Evolutionary conservation across 192 early-diverging fungal genomes (phyloP), one percentile per base, ranked within the genome.

Genomic region (Entomortierella lignicola): DNA sequence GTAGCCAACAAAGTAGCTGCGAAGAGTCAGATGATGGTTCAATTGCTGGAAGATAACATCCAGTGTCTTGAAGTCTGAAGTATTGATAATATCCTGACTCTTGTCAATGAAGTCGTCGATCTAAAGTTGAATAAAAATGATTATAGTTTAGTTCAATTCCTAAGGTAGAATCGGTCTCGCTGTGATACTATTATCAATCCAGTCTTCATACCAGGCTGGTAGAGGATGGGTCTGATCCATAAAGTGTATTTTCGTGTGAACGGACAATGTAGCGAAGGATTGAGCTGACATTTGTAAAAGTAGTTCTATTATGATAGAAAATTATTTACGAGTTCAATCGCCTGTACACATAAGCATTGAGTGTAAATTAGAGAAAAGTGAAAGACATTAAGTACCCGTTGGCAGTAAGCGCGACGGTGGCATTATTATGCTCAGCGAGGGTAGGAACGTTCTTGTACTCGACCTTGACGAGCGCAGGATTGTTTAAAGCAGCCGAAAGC

Each of bases 1-100:
- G 82, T 98, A 94, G 2, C 94, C 96, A 44, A 90, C 89, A 58
- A 95, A 77, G 63, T 88, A 97, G 42, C 93, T 92, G 31, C 95
- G 89, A 80, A 97, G 84, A 47, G 86, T 89, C 70, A 99, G 84
- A 69, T 95, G 91, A 56, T 92, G 89, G 87, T 99, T 91, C 30
- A 97, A 81, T 66, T 88, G 79, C 30, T 83, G 87, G 48, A 95
- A 90, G 43, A 88, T 87, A 23, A 62, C 81, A 55, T 90, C 90
- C 34, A 96, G 82, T 27, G 82, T 83, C 85, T 92, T 94, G 83
- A 91, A 94, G 60, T 93, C 90, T 37, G 72, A 69, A 23, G 84
- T 67, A 53, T 73, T 72, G 48, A 96, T 81, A 47, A 88, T 87
- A 66, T 85, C 86, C 59, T 85, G 83, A 20, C 88, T 87, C 88